Base-by-base conservation (phyloP, 495 filamentous ascomycete species). In the Achaetomiella virescens region DNA sequence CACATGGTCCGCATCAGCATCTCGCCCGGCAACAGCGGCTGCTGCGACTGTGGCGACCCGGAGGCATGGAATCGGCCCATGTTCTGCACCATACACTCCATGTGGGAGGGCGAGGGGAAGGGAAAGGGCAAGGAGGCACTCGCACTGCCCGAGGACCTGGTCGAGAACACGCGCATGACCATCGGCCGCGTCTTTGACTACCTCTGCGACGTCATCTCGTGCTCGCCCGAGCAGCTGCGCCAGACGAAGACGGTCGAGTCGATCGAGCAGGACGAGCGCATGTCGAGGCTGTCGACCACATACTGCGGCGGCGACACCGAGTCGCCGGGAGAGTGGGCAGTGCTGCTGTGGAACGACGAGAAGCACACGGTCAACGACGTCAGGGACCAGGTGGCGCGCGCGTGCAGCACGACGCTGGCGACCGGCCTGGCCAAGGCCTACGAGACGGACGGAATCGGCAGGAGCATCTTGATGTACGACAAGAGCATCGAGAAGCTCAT, bases 301-400 rank as follows among this genome's bases (percentile, higher is more conserved):
- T 95, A 90, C 74, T 91, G 87, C 63, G 83, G 83, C 10, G 73
- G 76, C 1, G 83, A 82, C 54, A 71, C 68, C 17, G 69, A 65
- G 11, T 40, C 57, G n/a, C 71, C 74, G 1, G 66, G 84, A 14
- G 90, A 96, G 62, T 98, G 84, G 67, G 84, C 89, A 4, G 72
- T 98, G n/a, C 70, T 96, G 18, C 75, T 98, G 8, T 98, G 93
- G 93, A 98, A 98, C 61, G 93, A 98, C 57, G 93, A 98, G 70
- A 98, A 98, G 72, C 93, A 98, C 67, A 97, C 93, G 0, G 84
- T 97, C 48, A 76, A 81, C n/a, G 93, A 97, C 68, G 91, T 98
- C 10, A 74, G 84, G 54, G 81, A 91, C 31, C 91, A 96, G 68
- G 90, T 98, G 15, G 86, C 87, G 3, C 81, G 95, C 51, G 95